Base-by-base conservation (phyloP, 1,284 basidiomycete species). In the Grifola frondosa region DNA sequence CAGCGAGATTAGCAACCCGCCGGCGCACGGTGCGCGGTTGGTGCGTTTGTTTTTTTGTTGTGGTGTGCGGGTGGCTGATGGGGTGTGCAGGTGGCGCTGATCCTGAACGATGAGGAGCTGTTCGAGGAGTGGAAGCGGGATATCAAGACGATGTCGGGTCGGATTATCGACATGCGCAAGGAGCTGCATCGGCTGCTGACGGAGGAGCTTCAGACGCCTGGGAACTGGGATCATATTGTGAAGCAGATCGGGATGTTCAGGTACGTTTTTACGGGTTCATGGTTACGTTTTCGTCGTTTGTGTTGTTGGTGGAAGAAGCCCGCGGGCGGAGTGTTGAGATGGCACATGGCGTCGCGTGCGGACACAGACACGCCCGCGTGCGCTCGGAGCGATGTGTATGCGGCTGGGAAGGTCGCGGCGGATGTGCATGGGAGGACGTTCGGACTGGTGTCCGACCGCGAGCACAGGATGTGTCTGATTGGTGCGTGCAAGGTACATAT, bases 171-270 rank as follows among this genome's bases (percentile, higher is more conserved):
- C 44, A 97, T 97, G 83, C 83, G 96, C 30, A 75, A 85, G 59
- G 80, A 89, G 70, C 74, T 99, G 52, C 78, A 80, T 69, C 74
- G 81, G 43, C 64, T 92, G 53, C 66, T 99, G 62, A 89, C 84
- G 17, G 79, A 91, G 53, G 83, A 91, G 67, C 71, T 91, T 60
- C 80, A 92, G 70, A 98, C 96, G 37, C 95, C 96, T 0, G 91
- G 92, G 1, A 80, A 76, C 52, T 99, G 96, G 96, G 78, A 84
- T 16, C 94, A 98, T 66, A 91, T 97, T 58, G 71, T 85, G 56
- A 78, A 81, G 45, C 92, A 96, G 74, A 95, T 95, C 64, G 92
- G 91, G 46, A 91, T 91, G 91, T 92, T 92, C 72, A 90, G 85
- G 88, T 88, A 63, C 52, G 81, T 22, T 30, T 15, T 26, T 16